phyloP scores from a whole-genome alignment of 352 stramenopile species.

The Phytophthora chlamydospora region DNA sequence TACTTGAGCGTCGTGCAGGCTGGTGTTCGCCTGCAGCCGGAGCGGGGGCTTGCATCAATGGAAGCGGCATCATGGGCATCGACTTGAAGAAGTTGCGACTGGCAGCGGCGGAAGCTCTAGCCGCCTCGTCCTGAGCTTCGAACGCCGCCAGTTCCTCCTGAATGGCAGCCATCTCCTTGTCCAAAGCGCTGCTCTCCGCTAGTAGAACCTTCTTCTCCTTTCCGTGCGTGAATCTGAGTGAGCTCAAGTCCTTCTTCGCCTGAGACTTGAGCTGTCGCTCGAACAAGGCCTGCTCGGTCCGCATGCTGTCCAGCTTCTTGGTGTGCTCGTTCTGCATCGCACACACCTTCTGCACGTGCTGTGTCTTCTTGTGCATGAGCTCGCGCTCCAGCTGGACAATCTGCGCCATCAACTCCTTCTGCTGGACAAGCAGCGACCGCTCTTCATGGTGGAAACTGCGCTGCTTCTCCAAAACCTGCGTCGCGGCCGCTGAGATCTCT shows the following conservation, averaged over 20 bases:
- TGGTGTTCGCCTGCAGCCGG: constrained; percentile 25
- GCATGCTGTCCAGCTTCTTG: constrained; percentile 42
- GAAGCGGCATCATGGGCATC: constrained; percentile 41
- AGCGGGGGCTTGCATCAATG: constrained; percentile 36
- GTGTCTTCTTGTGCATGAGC: constrained; percentile 64
- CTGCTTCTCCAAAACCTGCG: constrained; percentile 52
- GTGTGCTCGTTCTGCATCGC: constrained; percentile 48
- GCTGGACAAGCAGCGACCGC: constrained; percentile 54
- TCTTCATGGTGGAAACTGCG: constrained; percentile 63
- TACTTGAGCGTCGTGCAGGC: constrained; percentile 13
- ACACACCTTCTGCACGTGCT: constrained; percentile 63
- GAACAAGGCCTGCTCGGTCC: constrained; percentile 52
- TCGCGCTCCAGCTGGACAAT: constrained; percentile 64
- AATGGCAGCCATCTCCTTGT: constrained; percentile 36
- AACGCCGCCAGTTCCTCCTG: constrained; percentile 32
- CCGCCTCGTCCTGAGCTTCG: constrained; percentile 28
- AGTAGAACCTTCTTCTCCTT: constrained; percentile 51
- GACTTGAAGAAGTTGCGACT: constrained; percentile 53
- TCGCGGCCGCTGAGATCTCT: constrained; percentile 37
- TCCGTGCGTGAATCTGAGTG: constrained; percentile 54
- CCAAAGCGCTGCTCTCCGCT: constrained; percentile 35
- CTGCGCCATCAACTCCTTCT: constrained; percentile 62
- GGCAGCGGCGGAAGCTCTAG: constrained; percentile 24
- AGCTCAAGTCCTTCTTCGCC: constrained; percentile 52
- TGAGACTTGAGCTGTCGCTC: constrained; percentile 61